phyloP scores from a whole-genome alignment of 2,329 filamentous ascomycete genomes.

The Aspergillus intermedius region DNA sequence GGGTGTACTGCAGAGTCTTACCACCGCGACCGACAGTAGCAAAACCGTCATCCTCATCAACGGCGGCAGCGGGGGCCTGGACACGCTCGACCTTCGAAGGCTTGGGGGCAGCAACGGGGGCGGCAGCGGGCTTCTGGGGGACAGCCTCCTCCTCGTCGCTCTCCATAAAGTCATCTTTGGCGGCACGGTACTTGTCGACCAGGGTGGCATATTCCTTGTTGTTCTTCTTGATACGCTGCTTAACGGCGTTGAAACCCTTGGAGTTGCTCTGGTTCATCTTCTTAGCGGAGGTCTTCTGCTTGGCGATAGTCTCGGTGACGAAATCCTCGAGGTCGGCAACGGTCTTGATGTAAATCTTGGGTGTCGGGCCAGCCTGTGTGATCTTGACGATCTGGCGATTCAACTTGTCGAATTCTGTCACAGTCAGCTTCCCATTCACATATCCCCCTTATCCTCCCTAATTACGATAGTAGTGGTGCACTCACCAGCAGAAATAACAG shows the following conservation, averaged over 20 bases:
- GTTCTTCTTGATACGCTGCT: conserved; percentile 98
- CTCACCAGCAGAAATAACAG: conserved; percentile 79
- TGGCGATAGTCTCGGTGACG: conserved; percentile 87
- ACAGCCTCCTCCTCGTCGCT: conserved; percentile 62
- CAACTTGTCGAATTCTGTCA: conserved; percentile 83
- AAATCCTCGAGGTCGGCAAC: conserved; percentile 90
- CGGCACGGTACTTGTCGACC: conserved; percentile 76
- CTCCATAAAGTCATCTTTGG: conserved; percentile 84
- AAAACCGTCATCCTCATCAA: conserved; percentile 75
- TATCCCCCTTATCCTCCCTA: background rate
- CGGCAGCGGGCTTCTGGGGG: conserved; percentile 13
- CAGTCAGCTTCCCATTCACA: too few relatives aligned
- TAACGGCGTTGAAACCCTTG: conserved; percentile 89
- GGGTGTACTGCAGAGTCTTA: conserved; percentile 82
- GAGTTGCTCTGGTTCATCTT: conserved; percentile 98
- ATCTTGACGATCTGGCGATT: conserved; percentile 80
- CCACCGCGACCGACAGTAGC: conserved; percentile 83
- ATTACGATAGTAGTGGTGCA: conserved; percentile 7
- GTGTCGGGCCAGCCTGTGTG: conserved; percentile 66
- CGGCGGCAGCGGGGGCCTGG: conserved; percentile 44
- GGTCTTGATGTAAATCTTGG: conserved; percentile 88
- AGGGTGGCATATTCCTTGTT: conserved; percentile 89
- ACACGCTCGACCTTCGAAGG: conserved; percentile 40
- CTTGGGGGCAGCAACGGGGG: conserved; percentile 44
- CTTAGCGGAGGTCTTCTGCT: conserved; percentile 92